Conservation (phyloP, 208 protist species). For the Trypanosoma congolense region DNA sequence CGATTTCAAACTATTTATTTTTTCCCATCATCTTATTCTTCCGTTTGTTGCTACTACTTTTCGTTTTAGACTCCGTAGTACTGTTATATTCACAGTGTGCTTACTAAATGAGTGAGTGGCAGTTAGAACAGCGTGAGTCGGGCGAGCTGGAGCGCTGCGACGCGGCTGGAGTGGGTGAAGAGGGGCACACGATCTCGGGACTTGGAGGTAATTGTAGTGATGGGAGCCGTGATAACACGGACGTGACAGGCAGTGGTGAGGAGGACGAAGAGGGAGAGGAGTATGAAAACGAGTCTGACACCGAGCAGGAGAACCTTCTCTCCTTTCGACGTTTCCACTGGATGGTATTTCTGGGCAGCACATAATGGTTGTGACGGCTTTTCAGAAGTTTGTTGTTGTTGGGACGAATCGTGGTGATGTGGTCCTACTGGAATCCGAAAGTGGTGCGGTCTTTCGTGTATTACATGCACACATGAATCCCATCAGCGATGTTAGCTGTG, state of each 20-base stretch:
- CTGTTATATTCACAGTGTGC: too few relatives aligned
- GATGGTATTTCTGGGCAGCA: slow-evolving; percentile 40
- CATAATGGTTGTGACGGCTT: slow-evolving; percentile 45
- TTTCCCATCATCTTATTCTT: too few relatives aligned
- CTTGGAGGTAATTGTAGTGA: too few relatives aligned
- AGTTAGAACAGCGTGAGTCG: too few relatives aligned
- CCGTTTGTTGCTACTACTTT: too few relatives aligned
- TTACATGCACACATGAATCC: slow-evolving; percentile 35
- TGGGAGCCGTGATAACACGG: not conserved
- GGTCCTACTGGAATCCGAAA: slow-evolving; percentile 28
- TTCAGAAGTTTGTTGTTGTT: slow-evolving; percentile 37
- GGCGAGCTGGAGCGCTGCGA: too few relatives aligned
- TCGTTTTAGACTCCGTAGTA: too few relatives aligned
- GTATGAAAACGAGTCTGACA: slow-evolving; percentile 14
- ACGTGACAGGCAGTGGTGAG: slow-evolving; percentile 1
- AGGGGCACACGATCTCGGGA: too few relatives aligned
- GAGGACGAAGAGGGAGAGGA: slow-evolving; percentile 24
- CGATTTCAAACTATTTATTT: too few relatives aligned
- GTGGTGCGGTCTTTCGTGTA: slow-evolving; percentile 16
- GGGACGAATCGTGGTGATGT: slow-evolving; percentile 75
- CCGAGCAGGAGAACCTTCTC: slow-evolving; percentile 43
- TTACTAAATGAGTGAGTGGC: too few relatives aligned
- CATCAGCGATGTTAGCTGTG: slow-evolving; percentile 63
- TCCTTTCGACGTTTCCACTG: slow-evolving; percentile 37
- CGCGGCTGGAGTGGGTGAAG: too few relatives aligned